A percentile compares a stretch with the other conserved stretches of the same genome.
Evolutionary conservation across 2,329 filamentous ascomycete species (phyloP).

Genomic region (Colletotrichum viniferum): DNA sequence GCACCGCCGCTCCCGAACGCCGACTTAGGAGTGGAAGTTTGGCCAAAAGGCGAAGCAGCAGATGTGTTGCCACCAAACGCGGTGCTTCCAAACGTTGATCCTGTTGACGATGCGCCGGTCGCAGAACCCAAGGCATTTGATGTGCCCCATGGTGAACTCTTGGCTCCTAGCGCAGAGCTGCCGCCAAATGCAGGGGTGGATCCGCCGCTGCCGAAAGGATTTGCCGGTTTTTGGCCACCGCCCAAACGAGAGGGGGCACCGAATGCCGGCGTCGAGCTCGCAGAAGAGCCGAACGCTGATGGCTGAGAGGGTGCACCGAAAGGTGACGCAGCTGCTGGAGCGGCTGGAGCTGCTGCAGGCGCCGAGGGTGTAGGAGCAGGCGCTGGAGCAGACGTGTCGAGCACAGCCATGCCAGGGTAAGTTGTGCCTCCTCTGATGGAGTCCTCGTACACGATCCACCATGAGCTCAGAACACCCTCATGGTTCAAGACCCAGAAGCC

Average conservation of each 20-base stretch:
- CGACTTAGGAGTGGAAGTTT: conserved; percentile 39
- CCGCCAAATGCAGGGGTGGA: conserved; percentile 49
- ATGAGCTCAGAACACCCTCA: conserved; percentile 81
- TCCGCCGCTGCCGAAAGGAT: conserved; percentile 29
- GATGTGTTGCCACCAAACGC: conserved; percentile 45
- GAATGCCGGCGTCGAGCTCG: conserved; percentile 21
- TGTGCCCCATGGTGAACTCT: conserved; percentile 55
- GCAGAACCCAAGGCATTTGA: not conserved
- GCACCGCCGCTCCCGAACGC: not conserved
- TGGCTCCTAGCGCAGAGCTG: conserved; percentile 53
- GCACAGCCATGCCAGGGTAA: conserved; percentile 70
- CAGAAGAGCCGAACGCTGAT: conserved; percentile 22
- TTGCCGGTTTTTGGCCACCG: conserved; percentile 9
- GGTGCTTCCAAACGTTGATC: conserved; percentile 48
- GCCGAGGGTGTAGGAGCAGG: conserved; percentile 24
- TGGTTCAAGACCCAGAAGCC: conserved; percentile 86
- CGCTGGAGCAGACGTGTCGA: conserved; percentile 32
- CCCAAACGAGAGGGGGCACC: conserved; percentile 41
- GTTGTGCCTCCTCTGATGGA: conserved; percentile 76
- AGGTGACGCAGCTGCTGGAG: conserved; percentile 25
- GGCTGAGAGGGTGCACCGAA: conserved; percentile 29
- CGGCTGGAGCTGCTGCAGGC: conserved; percentile 32
- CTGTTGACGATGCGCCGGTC: conserved; percentile 25
- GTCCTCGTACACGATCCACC: conserved; percentile 93
- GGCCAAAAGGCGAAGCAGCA: conserved; percentile 52